Conservation (phyloP, 1,284 basidiomycete species). For the Mycosarcoma maydis region DNA sequence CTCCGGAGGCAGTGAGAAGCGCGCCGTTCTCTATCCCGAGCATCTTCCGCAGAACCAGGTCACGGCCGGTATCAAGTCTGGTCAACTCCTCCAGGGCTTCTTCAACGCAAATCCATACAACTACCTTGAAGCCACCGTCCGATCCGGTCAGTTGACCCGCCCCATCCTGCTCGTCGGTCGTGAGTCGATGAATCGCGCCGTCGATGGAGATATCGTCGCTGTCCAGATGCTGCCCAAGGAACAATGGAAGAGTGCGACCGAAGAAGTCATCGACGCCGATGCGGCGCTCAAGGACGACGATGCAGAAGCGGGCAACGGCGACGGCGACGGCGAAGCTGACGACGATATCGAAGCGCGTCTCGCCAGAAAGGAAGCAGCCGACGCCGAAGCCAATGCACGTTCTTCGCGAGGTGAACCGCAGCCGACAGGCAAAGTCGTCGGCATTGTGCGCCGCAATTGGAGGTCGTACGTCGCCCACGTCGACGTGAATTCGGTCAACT, state of each 20-base stretch:
- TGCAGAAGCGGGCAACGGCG: slow-evolving; percentile 71
- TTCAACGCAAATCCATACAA: slow-evolving; percentile 97
- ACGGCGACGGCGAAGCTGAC: slow-evolving; percentile 69
- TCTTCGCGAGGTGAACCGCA: slow-evolving; percentile 74
- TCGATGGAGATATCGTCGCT: slow-evolving; percentile 91
- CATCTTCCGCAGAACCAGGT: slow-evolving; percentile 82
- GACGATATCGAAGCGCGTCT: slow-evolving; percentile 65
- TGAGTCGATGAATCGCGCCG: slow-evolving; percentile 93
- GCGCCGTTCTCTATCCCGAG: slow-evolving; percentile 69
- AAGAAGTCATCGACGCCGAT: slow-evolving; percentile 89
- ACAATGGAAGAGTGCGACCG: slow-evolving; percentile 91
- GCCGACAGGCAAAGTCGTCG: slow-evolving; percentile 91
- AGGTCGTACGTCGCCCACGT: slow-evolving; percentile 91
- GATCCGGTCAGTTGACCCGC: slow-evolving; percentile 77
- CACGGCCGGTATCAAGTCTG: slow-evolving; percentile 84
- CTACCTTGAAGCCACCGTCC: slow-evolving; percentile 87
- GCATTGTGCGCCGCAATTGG: slow-evolving; percentile 95
- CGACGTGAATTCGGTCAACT: slow-evolving; percentile 83
- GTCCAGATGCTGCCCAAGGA: slow-evolving; percentile 86
- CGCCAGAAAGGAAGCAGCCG: slow-evolving; percentile 52
- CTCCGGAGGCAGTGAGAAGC: slow-evolving; percentile 39
- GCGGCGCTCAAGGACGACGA: slow-evolving; percentile 85
- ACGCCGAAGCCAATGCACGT: slow-evolving; percentile 66
- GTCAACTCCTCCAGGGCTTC: slow-evolving; percentile 86
- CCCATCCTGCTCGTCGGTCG: slow-evolving; percentile 86